A percentile compares a stretch with the other conserved stretches of the same genome.
These are phyloP conservation scores for Raffaelea arxii DNA, from an alignment of 2,329 filamentous ascomycete species.

Conservation along the genomic window DNA sequence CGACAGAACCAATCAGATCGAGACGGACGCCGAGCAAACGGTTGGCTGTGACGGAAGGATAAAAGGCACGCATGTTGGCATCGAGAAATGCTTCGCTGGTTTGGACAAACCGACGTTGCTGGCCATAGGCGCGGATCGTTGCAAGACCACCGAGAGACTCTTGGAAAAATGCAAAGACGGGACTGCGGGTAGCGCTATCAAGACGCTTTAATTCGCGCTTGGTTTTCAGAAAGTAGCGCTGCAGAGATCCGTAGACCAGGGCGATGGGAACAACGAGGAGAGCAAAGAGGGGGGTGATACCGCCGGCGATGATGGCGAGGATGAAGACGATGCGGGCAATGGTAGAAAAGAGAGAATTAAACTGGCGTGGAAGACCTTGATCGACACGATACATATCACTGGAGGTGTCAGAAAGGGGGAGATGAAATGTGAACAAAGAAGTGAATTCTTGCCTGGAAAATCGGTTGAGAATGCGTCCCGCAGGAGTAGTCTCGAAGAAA, in stretches of 20 bases:
- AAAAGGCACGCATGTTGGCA: constrained; percentile 87
- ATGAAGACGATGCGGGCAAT: constrained; percentile 70
- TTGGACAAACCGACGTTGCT: constrained; percentile 74
- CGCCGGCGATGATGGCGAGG: constrained; percentile 70
- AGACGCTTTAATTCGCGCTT: constrained; percentile 93
- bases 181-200: constrained; percentile 89
- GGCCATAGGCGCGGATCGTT: constrained; percentile 89
- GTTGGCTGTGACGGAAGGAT: constrained; percentile 88
- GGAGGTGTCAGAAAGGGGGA: neutral
- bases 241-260: constrained; percentile 80
- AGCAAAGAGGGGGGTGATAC: constrained; percentile 70
- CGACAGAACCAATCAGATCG: constrained; percentile 89
- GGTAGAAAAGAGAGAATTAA: constrained; percentile 92
- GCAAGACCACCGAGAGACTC: constrained; percentile 90
- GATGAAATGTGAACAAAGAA: neutral
- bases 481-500: constrained; percentile 95
- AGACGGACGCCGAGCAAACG: constrained; percentile 91
- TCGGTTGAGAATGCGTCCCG: constrained; percentile 87
- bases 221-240: constrained; percentile 92
- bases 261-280: constrained; percentile 74
- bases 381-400: constrained; percentile 76
- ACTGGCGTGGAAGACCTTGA: constrained; percentile 88
- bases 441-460: constrained; percentile 66
- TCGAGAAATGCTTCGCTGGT: constrained; percentile 98
- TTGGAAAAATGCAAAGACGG: constrained; percentile 97